Percentiles rank a stretch among this genome's conserved stretches.
phyloP scores from a whole-genome alignment of 2,329 filamentous ascomycete species.

The Paramyrothecium roridum region DNA sequence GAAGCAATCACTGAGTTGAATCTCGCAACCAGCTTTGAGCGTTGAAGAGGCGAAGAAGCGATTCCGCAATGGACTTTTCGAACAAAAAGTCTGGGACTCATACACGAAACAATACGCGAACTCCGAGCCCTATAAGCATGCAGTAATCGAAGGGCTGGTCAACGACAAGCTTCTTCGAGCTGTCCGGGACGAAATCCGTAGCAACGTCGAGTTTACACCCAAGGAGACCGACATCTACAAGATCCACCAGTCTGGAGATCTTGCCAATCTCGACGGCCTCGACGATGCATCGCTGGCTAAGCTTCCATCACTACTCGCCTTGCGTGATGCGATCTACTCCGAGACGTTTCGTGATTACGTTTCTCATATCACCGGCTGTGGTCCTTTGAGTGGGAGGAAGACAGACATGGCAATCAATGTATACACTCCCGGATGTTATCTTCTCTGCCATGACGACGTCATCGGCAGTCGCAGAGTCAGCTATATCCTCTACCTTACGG shows the following conservation, averaged over 20 bases:
- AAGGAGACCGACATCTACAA: conserved; percentile 99
- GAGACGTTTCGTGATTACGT: conserved; percentile 85
- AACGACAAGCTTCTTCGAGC: conserved; percentile 77
- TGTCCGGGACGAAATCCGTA: conserved; percentile 84
- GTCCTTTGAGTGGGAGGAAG: conserved; percentile 85
- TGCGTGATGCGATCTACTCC: conserved; percentile 96
- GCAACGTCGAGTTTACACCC: conserved; percentile 91
- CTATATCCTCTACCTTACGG: conserved; percentile 94
- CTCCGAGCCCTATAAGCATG: conserved; percentile 81
- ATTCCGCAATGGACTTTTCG: conserved; percentile 66
- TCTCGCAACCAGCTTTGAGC: conserved; percentile 36
- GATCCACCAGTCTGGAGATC: conserved; percentile 96
- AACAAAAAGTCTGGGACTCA: conserved; percentile 50
- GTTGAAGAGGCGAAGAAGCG: conserved; percentile 50
- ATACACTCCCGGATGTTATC: conserved; percentile 92
- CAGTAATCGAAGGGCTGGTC: conserved; percentile 80
- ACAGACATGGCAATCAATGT: conserved; percentile 99
- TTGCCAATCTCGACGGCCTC: conserved; percentile 93
- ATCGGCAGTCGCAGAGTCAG: conserved; percentile 95
- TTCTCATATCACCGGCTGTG: conserved; percentile 79
- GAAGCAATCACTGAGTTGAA: neutral
- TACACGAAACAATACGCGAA: conserved; percentile 62
- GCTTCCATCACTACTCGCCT: conserved; percentile 81
- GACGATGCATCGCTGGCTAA: conserved; percentile 81
- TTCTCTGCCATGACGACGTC: conserved; percentile 97